Percentiles rank a stretch among this genome's conserved stretches.
Conservation (phyloP, 371 early-diverging fungal species). For the Spraguea lophii region DNA sequence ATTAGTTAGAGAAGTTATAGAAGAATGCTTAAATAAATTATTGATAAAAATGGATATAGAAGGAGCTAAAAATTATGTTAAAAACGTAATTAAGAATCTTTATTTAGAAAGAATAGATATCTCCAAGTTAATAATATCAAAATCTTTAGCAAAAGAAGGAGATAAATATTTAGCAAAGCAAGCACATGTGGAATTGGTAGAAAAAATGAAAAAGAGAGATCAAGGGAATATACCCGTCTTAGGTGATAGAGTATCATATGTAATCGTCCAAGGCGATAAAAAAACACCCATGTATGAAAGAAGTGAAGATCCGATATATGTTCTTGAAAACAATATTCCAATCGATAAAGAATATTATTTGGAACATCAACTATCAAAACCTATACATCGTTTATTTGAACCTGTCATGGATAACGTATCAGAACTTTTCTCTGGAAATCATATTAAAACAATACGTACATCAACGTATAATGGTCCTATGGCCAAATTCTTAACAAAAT, state of each 20-base stretch:
- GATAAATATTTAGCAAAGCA: slow-evolving; percentile 77
- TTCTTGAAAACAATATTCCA: slow-evolving; percentile 85
- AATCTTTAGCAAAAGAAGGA: slow-evolving; percentile 71
- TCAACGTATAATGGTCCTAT: slow-evolving; percentile 69
- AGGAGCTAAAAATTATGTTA: slow-evolving; percentile 68
- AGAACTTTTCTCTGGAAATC: slow-evolving; percentile 57
- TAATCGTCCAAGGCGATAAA: slow-evolving; percentile 70
- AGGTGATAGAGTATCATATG: slow-evolving; percentile 98
- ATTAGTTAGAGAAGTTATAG: slow-evolving; percentile 72
- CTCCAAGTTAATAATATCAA: slow-evolving; percentile 85
- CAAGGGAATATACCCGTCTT: slow-evolving; percentile 74
- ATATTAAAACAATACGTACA: slow-evolving; percentile 60
- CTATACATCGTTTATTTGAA: slow-evolving; percentile 83
- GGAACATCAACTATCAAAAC: slow-evolving; percentile 88
- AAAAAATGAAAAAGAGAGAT: slow-evolving; percentile 82
- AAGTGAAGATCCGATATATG: slow-evolving; percentile 94
- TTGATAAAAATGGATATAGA: slow-evolving; percentile 68
- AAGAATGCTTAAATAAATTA: slow-evolving; percentile 69
- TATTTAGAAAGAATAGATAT: slow-evolving; percentile 84
- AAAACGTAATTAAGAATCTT: slow-evolving; percentile 68
- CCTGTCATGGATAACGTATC: slow-evolving; percentile 80
- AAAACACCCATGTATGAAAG: slow-evolving; percentile 76
- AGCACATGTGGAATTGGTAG: slow-evolving; percentile 84
- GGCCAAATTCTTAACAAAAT: slow-evolving; percentile 72
- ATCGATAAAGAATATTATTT: slow-evolving; percentile 95